Evolutionary conservation across 305 asterid species (phyloP).

Genomic region (Fraxinus platypoda): DNA sequence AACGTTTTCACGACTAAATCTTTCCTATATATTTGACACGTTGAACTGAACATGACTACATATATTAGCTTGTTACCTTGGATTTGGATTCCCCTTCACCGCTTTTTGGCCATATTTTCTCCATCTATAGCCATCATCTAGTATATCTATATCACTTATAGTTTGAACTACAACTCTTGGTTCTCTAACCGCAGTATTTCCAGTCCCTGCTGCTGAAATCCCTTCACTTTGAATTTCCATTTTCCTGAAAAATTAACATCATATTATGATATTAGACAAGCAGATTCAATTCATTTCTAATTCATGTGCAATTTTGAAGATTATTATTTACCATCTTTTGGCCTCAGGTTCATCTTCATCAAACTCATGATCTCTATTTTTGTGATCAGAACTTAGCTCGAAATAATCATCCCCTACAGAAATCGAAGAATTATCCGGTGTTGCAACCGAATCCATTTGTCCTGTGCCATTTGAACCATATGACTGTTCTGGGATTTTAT

Average conservation of each 20-base stretch:
- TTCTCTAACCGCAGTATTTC: conserved; percentile 64
- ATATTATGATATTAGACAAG: not conserved
- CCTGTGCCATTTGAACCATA: conserved; percentile 41
- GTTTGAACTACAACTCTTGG: conserved; percentile 92
- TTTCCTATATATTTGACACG: not conserved
- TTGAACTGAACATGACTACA: not conserved
- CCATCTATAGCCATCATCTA: conserved; percentile 88
- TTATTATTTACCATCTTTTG: conserved; percentile 64
- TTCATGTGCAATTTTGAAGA: not conserved
- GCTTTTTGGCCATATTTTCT: conserved; percentile 92
- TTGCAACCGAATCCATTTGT: conserved; percentile 49
- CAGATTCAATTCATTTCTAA: not conserved
- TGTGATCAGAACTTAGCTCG: conserved; percentile 50
- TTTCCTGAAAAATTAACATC: conserved; percentile 47
- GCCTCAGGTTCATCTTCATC: conserved; percentile 63
- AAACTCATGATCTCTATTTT: conserved; percentile 43
- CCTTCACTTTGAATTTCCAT: conserved; percentile 57
- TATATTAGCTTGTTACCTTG: conserved; percentile 45
- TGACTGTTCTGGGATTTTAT: conserved; percentile 47
- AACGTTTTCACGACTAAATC: not conserved
- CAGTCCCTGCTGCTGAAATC: conserved; percentile 48
- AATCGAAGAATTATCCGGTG: conserved; percentile 72
- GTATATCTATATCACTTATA: conserved; percentile 78
- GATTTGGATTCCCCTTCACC: conserved; percentile 86
- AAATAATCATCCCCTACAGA: conserved; percentile 61